Base-by-base conservation (phyloP, 208 protist genomes). In the Porcisia deanei region DNA sequence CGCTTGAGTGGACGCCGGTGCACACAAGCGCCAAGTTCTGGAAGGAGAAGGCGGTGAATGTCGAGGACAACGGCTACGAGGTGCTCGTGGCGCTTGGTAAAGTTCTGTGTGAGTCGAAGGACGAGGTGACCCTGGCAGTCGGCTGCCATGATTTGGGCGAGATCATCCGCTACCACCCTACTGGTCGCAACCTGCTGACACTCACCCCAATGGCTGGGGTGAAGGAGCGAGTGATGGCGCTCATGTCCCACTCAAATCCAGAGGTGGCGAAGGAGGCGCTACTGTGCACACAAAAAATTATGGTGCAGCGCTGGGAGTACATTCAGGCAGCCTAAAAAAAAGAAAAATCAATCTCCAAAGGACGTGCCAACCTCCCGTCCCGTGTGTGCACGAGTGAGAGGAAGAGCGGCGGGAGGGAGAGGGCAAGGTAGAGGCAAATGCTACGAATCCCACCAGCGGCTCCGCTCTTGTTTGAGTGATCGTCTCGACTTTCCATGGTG, bases 11-110 rank as follows among this genome's bases (percentile, higher is more conserved):
- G 95, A 94, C 89, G 6, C 96, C 96, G 14, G 93, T 98, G 55
- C 97, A 98, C 86, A 98, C 89, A 12, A 95, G 87, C 76, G 87
- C 84, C 14, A 98, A 98, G 83, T 98, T 98, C 80, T 98, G 97
- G 95, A 93, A 91, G 72, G 93, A 98, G 71, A 98, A 98, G 76
- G 85, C 88, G 45, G 82, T 84, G 64, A 88, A 97, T 41, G 93
- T 98, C 39, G 97, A 98, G 71, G 86, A 88, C 57, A 92, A 98
- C 83, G 80, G 93, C 66, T 98, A 94, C 84, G 91, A 97, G 67
- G 91, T 98, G 34, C 81, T 98, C 25, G 77, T 81, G n/a, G 92
- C 91, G n/a, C 83, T 98, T 1, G 88, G 88, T 52, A 91, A 96
- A 53, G 76, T 97, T 18, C 83, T 98, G 54, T 79, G 93, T 22